These are phyloP conservation scores for Apiotrichum gracile DNA, from an alignment of 1,284 basidiomycete genomes.

Conservation along the genomic window DNA sequence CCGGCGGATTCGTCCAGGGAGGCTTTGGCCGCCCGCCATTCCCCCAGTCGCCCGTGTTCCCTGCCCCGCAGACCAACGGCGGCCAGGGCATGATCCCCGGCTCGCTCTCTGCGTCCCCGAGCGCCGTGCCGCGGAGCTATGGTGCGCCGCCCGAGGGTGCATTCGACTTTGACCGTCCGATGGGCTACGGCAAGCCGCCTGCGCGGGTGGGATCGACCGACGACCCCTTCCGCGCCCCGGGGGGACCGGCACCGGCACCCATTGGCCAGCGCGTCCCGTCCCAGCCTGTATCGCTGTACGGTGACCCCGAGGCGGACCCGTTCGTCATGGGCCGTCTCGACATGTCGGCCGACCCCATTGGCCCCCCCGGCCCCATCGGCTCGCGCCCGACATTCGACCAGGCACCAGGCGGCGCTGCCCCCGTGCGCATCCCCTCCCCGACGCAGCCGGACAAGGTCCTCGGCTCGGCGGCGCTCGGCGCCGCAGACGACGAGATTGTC, in stretches of 20 bases:
- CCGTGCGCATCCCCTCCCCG: conserved; percentile 15
- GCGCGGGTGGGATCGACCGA: conserved; percentile 19
- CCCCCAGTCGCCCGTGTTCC: conserved; percentile 29
- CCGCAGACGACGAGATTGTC: conserved; percentile 34
- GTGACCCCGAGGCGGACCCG: conserved; percentile 6
- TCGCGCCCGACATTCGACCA: conserved; percentile 5
- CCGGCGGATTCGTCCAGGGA: not conserved
- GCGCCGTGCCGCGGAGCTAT: conserved; percentile 12
- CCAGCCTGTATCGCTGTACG: conserved; percentile 8
- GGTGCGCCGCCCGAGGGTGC: not conserved
- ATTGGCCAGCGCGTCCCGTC: conserved; percentile 26
- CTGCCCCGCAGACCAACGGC: conserved; percentile 16
- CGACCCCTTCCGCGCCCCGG: conserved; percentile 27
- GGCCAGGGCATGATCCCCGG: conserved; percentile 15
- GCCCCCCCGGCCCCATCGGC: conserved; percentile 14
- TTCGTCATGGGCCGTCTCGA: conserved; percentile 1
- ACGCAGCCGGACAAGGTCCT: conserved; percentile 30
- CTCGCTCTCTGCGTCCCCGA: conserved; percentile 23
- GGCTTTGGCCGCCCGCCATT: conserved; percentile 10
- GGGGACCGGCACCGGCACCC: conserved; percentile 21
- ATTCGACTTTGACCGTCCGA: conserved; percentile 18
- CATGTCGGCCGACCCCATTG: conserved; percentile 5
- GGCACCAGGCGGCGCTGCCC: not conserved
- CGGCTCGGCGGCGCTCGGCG: conserved; percentile 38
- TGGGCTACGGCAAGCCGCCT: conserved; percentile 34